Percentiles rank a stretch among this genome's conserved stretches.
phyloP scores from a whole-genome alignment of 345 rosid species.

The Populus euphratica region DNA sequence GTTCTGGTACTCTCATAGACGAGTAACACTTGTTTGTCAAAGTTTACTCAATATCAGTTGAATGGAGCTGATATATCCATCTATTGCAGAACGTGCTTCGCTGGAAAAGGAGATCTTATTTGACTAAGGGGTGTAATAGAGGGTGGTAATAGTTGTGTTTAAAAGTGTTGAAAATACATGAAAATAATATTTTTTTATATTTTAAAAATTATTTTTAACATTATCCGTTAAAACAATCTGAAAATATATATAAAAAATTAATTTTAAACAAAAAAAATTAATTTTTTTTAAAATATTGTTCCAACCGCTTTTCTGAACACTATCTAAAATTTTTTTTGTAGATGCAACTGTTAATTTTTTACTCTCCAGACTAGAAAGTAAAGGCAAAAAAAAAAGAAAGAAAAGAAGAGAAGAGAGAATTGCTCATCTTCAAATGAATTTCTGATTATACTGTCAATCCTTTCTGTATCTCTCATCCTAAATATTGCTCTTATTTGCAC shows the following conservation, averaged over 20 bases:
- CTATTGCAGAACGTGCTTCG: background rate
- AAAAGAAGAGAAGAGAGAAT: background rate
- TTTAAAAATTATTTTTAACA: too few relatives aligned
- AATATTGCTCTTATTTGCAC: constrained; percentile 6
- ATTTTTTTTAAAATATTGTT: too few relatives aligned
- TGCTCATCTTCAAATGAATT: background rate
- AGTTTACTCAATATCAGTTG: background rate
- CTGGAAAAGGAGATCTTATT: background rate
- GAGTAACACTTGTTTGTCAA: background rate
- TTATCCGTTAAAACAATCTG: too few relatives aligned
- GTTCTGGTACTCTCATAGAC: background rate
- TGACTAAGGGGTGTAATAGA: background rate
- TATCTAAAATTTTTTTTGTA: too few relatives aligned
- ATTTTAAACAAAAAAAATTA: too few relatives aligned
- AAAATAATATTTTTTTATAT: too few relatives aligned
- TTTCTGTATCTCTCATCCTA: background rate
- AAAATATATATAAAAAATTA: too few relatives aligned
- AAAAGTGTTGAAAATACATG: too few relatives aligned
- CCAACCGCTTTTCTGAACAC: too few relatives aligned
- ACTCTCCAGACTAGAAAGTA: background rate
- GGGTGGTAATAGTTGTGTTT: too few relatives aligned
- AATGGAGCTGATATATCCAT: background rate
- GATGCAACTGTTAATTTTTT: background rate
- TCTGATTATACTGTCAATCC: background rate
- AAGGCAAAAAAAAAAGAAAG: too few relatives aligned